These are phyloP conservation scores for Pythium plurisporium DNA, from an alignment of 352 stramenopile genomes.

Conservation along the genomic window DNA sequence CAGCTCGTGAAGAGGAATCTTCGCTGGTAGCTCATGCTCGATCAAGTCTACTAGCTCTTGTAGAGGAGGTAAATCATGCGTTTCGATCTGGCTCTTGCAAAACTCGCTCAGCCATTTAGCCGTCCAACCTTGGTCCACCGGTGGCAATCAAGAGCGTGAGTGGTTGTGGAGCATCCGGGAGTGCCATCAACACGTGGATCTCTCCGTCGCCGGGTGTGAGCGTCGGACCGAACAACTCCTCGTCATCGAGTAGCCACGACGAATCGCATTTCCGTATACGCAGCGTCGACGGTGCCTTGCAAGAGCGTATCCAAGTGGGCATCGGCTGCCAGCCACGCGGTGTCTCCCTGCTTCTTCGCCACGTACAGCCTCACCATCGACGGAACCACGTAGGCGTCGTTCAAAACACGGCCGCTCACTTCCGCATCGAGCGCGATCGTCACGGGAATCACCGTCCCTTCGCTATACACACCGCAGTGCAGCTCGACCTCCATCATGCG, in stretches of 20 bases:
- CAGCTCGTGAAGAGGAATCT: constrained; percentile 6
- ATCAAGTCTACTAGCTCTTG: constrained; percentile 11
- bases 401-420: background rate
- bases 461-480: background rate
- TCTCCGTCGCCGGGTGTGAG: background rate
- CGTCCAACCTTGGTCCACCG: constrained; percentile 11
- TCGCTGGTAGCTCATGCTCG: constrained; percentile 6
- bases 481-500: background rate
- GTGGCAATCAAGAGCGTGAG: background rate
- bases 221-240: background rate
- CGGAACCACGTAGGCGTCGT: background rate
- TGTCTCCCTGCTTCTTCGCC: background rate
- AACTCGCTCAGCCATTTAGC: constrained; percentile 15
- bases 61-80: constrained; percentile 15
- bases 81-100: constrained; percentile 12
- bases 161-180: background rate
- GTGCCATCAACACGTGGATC: constrained; percentile 1
- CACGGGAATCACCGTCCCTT: background rate
- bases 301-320: background rate
- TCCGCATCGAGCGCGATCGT: background rate
- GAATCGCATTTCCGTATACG: background rate
- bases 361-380: background rate
- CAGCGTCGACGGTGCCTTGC: background rate
- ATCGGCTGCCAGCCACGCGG: background rate
- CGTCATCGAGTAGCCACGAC: background rate